phyloP scores from a whole-genome alignment of 345 rosid species.

The Salix brachista region DNA sequence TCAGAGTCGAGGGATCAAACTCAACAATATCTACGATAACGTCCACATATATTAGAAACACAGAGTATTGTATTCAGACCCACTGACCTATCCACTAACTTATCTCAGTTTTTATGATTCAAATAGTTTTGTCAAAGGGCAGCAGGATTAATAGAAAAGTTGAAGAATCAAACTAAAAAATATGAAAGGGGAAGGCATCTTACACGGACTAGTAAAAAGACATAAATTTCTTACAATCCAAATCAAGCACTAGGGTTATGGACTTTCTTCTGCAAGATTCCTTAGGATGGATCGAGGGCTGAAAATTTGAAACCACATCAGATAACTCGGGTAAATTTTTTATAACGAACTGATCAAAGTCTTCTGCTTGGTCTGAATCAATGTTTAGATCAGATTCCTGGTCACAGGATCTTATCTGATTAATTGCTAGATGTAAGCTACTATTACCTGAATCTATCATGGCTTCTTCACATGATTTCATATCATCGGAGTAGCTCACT shows the following conservation, averaged over 20 bases:
- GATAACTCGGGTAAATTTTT: slow-evolving; percentile 80
- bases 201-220: background rate
- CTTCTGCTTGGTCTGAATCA: slow-evolving; percentile 53
- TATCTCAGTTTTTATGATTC: background rate
- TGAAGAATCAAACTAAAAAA: background rate
- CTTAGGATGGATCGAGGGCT: slow-evolving; percentile 34
- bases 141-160: background rate
- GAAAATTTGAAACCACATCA: slow-evolving; percentile 57
- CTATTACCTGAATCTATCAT: slow-evolving; percentile 34
- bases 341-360: slow-evolving; percentile 67
- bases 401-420: slow-evolving; percentile 50
- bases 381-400: slow-evolving; percentile 46
- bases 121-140: background rate
- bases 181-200: background rate
- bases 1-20: background rate
- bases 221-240: slow-evolving; percentile 64
- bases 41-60: background rate
- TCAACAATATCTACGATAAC: background rate
- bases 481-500: slow-evolving; percentile 36
- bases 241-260: slow-evolving; percentile 82
- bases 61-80: background rate
- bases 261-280: slow-evolving; percentile 52
- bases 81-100: background rate
- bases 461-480: slow-evolving; percentile 45
- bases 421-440: slow-evolving; percentile 56